Percentiles rank a stretch among this genome's conserved stretches.
phyloP scores from a whole-genome alignment of 2,329 filamentous ascomycete genomes.

The Hypocreales sp. region DNA sequence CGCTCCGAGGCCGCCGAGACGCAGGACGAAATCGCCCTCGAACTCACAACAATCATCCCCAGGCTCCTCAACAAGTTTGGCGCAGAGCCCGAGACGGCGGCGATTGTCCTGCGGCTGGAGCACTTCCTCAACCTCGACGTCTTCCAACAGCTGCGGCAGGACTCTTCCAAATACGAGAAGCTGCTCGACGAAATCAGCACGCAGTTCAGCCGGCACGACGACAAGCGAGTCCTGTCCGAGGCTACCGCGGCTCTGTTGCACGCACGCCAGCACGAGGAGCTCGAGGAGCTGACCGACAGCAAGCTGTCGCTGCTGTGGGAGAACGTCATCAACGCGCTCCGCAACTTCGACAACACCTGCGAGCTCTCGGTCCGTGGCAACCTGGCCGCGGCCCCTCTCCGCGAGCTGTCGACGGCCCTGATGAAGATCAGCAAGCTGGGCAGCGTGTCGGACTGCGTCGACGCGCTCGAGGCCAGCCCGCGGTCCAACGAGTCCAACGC shows the following conservation, averaged over 20 bases:
- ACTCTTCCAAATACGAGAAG: constrained; percentile 63
- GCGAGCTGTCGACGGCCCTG: constrained; percentile 57
- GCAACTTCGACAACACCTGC: constrained; percentile 53
- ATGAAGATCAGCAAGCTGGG: constrained; percentile 70
- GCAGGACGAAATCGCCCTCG: constrained; percentile 64
- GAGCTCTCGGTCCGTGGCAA: constrained; percentile 59
- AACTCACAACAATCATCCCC: constrained; percentile 66
- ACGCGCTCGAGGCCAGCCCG: constrained; percentile 52
- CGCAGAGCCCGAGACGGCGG: constrained; percentile 72
- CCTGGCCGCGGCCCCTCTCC: constrained; percentile 47
- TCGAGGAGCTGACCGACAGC: constrained; percentile 69
- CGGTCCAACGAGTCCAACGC: constrained; percentile 29
- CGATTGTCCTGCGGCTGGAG: constrained; percentile 71
- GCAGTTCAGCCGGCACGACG: constrained; percentile 86
- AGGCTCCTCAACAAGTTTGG: constrained; percentile 85
- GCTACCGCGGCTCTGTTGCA: constrained; percentile 71
- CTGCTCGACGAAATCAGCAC: constrained; percentile 84
- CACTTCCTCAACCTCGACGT: constrained; percentile 75
- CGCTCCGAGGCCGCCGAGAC: constrained; percentile 52
- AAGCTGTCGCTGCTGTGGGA: constrained; percentile 81
- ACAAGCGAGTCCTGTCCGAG: constrained; percentile 71
- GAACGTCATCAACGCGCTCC: constrained; percentile 58
- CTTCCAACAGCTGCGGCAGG: constrained; percentile 79
- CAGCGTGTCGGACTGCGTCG: constrained; percentile 62
- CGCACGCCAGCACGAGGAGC: constrained; percentile 72